Percentiles rank a stretch among this genome's conserved stretches.
phyloP scores from a whole-genome alignment of 345 rosid species.

The Ceriops tagal region DNA sequence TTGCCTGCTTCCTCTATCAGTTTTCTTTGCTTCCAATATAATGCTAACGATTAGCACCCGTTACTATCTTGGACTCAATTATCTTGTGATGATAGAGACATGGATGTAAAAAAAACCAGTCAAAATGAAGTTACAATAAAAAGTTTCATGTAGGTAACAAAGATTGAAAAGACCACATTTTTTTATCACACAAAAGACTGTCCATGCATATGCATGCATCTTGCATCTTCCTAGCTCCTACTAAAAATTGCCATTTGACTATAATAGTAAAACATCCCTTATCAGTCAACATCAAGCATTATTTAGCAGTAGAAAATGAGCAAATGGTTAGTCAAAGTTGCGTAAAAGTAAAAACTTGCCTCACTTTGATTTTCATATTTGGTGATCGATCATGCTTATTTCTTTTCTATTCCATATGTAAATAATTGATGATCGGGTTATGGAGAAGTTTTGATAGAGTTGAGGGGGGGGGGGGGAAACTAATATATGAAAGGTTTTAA shows the following conservation, averaged over 20 bases:
- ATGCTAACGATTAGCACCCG: too few relatives aligned
- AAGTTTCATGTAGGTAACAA: conserved; percentile 13
- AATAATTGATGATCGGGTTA: too few relatives aligned
- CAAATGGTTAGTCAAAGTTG: background rate
- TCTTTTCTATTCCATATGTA: background rate
- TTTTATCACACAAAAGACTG: background rate
- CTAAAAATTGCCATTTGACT: conserved; percentile 4
- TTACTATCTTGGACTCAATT: background rate
- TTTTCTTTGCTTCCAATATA: background rate
- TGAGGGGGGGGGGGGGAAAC: too few relatives aligned
- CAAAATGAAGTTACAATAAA: background rate
- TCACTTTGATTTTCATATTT: background rate
- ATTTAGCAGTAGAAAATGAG: background rate
- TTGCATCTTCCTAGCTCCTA: background rate
- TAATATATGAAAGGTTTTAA: too few relatives aligned
- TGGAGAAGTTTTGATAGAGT: too few relatives aligned
- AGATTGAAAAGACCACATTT: background rate
- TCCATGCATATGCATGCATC: conserved; percentile 23
- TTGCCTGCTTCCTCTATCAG: background rate
- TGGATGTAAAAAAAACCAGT: background rate
- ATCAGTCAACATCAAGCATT: too few relatives aligned
- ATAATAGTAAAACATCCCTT: background rate
- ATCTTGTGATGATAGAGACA: conserved; percentile 2
- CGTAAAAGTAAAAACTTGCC: conserved; percentile 1
- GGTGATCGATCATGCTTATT: background rate